phyloP scores from a whole-genome alignment of 2,329 filamentous ascomycete species.

The Polytolypa hystricis region DNA sequence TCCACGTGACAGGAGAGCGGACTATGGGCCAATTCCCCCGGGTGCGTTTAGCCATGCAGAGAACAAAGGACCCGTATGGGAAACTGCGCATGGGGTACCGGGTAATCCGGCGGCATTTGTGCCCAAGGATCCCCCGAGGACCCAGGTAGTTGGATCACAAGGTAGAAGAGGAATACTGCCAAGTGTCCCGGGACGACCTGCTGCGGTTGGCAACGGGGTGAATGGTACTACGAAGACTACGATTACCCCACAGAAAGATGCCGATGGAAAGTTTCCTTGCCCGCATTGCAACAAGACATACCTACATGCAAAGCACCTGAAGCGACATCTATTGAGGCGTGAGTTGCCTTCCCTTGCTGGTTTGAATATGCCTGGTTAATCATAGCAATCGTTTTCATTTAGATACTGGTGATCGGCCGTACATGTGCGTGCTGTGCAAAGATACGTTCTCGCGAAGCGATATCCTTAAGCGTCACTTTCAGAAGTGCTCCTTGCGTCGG shows the following conservation, averaged over 20 bases:
- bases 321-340: slow-evolving; percentile 92
- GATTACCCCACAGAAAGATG: slow-evolving; percentile 84
- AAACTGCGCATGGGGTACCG: slow-evolving; percentile 29
- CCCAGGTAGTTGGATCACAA: slow-evolving; percentile 90
- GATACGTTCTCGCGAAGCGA: slow-evolving; percentile 97
- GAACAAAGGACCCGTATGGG: slow-evolving; percentile 45
- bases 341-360: slow-evolving; percentile 41
- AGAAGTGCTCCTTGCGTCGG: slow-evolving; percentile 94
- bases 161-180: slow-evolving; percentile 84
- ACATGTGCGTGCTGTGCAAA: slow-evolving; percentile 95
- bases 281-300: slow-evolving; percentile 98
- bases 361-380: slow-evolving; percentile 5
- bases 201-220: slow-evolving; percentile 54
- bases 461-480: slow-evolving; percentile 96
- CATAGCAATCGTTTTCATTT: slow-evolving; percentile 18
- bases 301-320: slow-evolving; percentile 91
- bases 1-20: slow-evolving; percentile 35
- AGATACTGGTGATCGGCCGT: slow-evolving; percentile 93
- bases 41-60: slow-evolving; percentile 51
- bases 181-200: slow-evolving; percentile 75
- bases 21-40: slow-evolving; percentile 60
- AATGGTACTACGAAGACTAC: slow-evolving; percentile 63
- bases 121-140: slow-evolving; percentile 39
- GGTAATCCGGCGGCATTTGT: slow-evolving; percentile 27
- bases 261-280: slow-evolving; percentile 95